phyloP scores from a whole-genome alignment of 768 basidiomycete genomes.

The Leccinum longicurvipes region DNA sequence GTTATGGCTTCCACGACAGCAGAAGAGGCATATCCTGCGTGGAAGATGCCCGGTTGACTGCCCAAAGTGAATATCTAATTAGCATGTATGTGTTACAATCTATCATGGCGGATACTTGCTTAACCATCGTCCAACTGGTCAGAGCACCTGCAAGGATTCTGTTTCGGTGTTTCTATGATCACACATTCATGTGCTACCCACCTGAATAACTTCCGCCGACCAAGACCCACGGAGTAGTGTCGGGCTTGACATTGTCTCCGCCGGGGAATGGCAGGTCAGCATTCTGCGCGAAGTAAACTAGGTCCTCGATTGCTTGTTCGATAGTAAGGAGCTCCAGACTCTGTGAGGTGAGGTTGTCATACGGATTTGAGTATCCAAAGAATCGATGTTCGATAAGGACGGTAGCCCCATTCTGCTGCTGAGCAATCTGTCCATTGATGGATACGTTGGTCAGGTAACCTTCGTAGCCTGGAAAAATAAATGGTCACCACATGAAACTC shows the following conservation, averaged over 20 bases:
- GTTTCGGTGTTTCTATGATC: not conserved
- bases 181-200: not conserved
- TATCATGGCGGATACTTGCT: not conserved
- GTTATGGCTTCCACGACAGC: not conserved
- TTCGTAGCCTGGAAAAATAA: constrained; percentile 24
- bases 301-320: constrained; percentile 71
- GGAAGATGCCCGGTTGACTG: not conserved
- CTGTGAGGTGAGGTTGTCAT: constrained; percentile 52
- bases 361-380: constrained; percentile 72
- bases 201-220: not conserved
- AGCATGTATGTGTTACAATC: not conserved
- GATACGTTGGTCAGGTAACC: constrained; percentile 62
- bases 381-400: constrained; percentile 72
- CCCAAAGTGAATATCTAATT: not conserved
- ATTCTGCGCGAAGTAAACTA: constrained; percentile 67
- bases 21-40: not conserved
- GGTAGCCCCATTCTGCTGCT: constrained; percentile 60
- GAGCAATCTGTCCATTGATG: constrained; percentile 62
- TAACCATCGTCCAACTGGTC: not conserved
- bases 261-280: constrained; percentile 65
- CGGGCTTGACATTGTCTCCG: constrained; percentile 58
- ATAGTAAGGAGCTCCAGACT: constrained; percentile 62
- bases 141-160: not conserved
- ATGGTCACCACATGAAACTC: not conserved
- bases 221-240: constrained; percentile 27